A percentile compares a stretch with the other conserved stretches of the same genome.
These are phyloP conservation scores for Endogone sp. DNA, from an alignment of 192 early-diverging fungal species.

Conservation along the genomic window DNA sequence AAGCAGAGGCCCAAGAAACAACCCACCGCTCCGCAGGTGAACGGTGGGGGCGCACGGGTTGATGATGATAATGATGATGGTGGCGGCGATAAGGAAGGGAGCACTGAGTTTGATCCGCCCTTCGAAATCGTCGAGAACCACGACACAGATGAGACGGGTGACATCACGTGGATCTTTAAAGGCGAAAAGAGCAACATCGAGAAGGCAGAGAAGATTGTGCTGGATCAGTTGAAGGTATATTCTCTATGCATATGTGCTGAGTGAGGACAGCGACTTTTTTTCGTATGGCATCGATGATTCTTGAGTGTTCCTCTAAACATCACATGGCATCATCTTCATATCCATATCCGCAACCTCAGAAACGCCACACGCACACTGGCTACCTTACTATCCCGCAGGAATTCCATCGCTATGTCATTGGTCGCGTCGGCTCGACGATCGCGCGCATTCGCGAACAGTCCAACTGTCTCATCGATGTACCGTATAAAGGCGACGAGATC, in stretches of 20 bases:
- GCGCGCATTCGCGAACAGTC: constrained; percentile 62
- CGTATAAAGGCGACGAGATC: constrained; percentile 38
- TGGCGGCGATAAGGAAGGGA: constrained; percentile 6
- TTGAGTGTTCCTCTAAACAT: not conserved
- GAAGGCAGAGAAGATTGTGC: constrained; percentile 27
- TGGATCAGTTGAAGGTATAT: constrained; percentile 10
- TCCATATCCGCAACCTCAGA: not conserved
- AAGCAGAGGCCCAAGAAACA: constrained; percentile 4
- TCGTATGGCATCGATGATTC: not conserved
- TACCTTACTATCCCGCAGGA: constrained; percentile 41
- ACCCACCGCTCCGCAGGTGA: constrained; percentile 8
- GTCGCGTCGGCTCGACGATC: constrained; percentile 69
- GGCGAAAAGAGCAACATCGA: constrained; percentile 49
- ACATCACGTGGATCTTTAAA: constrained; percentile 47
- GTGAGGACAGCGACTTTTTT: constrained; percentile 5
- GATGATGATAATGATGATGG: constrained; percentile 34
- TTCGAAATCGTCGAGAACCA: constrained; percentile 29
- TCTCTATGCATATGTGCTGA: constrained; percentile 2
- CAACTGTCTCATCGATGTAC: constrained; percentile 61
- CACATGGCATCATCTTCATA: not conserved
- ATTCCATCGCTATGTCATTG: constrained; percentile 69
- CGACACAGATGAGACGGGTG: constrained; percentile 13
- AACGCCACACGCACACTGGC: constrained; percentile 28
- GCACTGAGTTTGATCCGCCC: constrained; percentile 13
- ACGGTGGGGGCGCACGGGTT: constrained; percentile 28